These are phyloP conservation scores for Ormosia semicastrata DNA, from an alignment of 306 rosid genomes.

Conservation along the genomic window DNA sequence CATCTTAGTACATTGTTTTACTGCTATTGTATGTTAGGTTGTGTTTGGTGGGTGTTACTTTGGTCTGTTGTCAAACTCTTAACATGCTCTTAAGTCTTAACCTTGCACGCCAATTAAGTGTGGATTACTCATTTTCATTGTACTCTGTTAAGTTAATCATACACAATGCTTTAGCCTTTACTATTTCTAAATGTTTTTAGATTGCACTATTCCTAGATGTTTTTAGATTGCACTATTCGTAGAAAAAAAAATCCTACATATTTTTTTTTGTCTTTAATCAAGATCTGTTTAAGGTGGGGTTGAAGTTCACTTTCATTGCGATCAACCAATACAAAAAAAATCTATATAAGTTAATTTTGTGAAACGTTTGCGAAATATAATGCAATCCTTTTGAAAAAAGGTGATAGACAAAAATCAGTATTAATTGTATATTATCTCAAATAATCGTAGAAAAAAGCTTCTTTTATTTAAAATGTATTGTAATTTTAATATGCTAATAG, in stretches of 20 bases:
- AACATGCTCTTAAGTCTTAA: background rate
- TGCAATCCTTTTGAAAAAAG: background rate
- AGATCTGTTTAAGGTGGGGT: no score
- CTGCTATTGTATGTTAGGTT: background rate
- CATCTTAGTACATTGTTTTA: background rate
- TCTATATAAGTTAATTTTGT: background rate
- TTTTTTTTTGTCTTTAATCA: no score
- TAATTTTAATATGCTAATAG: no score
- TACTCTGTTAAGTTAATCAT: background rate
- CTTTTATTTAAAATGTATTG: no score
- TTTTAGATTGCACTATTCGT: background rate
- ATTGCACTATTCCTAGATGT: background rate
- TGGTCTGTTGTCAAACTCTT: background rate
- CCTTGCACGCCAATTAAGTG: no score
- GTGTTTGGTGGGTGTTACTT: conserved; percentile 4
- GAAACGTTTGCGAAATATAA: background rate
- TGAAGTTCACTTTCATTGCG: no score
- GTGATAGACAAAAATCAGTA: background rate
- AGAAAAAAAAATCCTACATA: background rate
- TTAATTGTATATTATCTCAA: background rate
- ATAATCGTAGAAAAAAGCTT: background rate
- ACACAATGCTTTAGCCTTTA: background rate
- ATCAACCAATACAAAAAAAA: no score
- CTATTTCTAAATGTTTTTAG: no score
- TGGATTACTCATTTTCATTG: background rate